A percentile compares a stretch with the other conserved stretches of the same genome.
Evolutionary conservation across 2,329 filamentous ascomycete genomes (phyloP).

Genomic region (Trichoderma sp.): DNA sequence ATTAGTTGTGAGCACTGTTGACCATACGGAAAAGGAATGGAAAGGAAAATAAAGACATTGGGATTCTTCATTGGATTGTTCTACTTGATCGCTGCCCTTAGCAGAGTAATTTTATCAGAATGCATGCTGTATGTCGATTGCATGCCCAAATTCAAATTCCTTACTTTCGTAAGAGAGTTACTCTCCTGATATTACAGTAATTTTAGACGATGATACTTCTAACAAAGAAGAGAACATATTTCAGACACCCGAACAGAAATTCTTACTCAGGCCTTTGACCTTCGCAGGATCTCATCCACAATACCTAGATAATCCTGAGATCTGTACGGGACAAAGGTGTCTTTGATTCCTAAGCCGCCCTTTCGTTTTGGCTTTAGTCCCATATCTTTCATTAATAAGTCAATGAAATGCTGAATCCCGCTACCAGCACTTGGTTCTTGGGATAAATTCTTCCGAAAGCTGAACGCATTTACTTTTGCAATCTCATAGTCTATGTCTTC

Average conservation of each 20-base stretch:
- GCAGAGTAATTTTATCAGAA: too few relatives aligned
- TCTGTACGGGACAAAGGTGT: neutral
- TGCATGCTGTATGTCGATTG: neutral
- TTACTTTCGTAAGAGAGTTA: neutral
- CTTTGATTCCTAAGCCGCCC: neutral
- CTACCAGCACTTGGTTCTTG: neutral
- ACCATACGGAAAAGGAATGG: neutral
- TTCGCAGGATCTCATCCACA: neutral
- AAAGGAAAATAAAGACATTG: neutral
- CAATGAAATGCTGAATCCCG: neutral
- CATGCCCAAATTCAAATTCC: neutral
- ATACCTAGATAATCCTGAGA: conserved; percentile 9
- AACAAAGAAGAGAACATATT: neutral
- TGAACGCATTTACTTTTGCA: neutral
- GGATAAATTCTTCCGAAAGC: neutral
- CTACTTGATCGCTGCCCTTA: neutral
- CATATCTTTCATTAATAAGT: neutral
- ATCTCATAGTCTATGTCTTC: conserved; percentile 1
- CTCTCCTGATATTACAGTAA: neutral
- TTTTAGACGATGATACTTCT: neutral
- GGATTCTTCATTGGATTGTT: neutral
- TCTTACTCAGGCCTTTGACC: neutral
- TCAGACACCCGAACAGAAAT: neutral
- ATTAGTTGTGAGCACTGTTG: neutral
- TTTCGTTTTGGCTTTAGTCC: neutral